A percentile compares a stretch with the other conserved stretches of the same genome.
These are phyloP conservation scores for Porodaedalea pini DNA, from an alignment of 1,284 basidiomycete species.

Conservation along the genomic window DNA sequence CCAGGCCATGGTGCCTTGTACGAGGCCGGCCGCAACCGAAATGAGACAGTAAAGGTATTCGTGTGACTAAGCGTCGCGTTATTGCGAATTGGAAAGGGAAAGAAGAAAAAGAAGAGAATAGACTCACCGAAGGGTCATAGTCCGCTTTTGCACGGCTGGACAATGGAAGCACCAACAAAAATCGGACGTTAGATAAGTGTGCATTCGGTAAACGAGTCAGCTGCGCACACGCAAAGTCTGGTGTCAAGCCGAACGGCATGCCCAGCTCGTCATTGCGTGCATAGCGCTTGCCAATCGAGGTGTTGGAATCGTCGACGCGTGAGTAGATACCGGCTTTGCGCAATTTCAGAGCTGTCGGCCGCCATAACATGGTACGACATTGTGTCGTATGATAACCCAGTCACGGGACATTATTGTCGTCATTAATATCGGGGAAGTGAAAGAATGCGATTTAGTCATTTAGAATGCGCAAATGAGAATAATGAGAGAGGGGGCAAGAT, in stretches of 20 bases:
- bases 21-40: conserved; percentile 71
- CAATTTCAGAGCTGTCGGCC: conserved; percentile 70
- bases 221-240: conserved; percentile 93
- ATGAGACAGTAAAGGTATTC: conserved; percentile 38
- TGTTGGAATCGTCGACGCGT: conserved; percentile 93
- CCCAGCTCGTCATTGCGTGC: conserved; percentile 98
- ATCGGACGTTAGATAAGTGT: not conserved
- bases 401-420: not conserved
- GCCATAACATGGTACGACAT: conserved; percentile 14
- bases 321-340: conserved; percentile 87
- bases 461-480: not conserved
- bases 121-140: conserved; percentile 82
- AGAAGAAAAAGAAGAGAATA: conserved; percentile 14
- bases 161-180: conserved; percentile 1
- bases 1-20: conserved; percentile 77
- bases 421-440: not conserved
- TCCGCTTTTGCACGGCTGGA: conserved; percentile 78
- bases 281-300: conserved; percentile 95
- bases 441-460: not conserved
- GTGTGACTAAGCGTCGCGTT: not conserved
- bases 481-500: not conserved
- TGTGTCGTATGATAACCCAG: not conserved
- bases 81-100: not conserved
- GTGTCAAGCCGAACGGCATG: conserved; percentile 93
- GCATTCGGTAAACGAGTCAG: conserved; percentile 17